Evolutionary conservation across 1,284 basidiomycete genomes (phyloP).

Genomic region (Retiboletus fuscus): DNA sequence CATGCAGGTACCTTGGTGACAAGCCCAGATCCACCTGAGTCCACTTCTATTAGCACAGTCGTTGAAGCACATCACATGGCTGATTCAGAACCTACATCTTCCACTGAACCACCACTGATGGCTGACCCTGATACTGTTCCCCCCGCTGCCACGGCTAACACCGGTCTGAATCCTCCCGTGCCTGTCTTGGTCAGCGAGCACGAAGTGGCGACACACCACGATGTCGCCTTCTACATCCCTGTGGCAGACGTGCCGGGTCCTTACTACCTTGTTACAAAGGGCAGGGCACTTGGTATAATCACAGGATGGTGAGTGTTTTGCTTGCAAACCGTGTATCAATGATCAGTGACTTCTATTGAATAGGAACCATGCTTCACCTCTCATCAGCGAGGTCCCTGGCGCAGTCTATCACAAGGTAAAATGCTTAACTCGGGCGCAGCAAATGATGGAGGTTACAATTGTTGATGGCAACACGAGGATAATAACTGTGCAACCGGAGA

Average conservation of each 20-base stretch:
- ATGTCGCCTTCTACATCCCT: background rate
- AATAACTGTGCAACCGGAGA: background rate
- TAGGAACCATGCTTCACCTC: constrained; percentile 1
- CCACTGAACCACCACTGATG: background rate
- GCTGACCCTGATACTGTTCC: background rate
- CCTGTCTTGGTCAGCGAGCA: background rate
- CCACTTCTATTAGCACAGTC: background rate
- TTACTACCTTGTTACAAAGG: constrained; percentile 1
- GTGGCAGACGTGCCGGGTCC: background rate
- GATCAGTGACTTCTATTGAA: background rate
- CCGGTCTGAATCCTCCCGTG: background rate
- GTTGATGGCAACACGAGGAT: background rate
- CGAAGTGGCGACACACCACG: background rate
- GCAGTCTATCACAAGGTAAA: background rate
- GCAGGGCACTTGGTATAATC: background rate
- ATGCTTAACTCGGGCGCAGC: background rate
- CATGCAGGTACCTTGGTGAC: background rate
- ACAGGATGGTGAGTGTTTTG: background rate
- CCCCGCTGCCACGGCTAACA: background rate
- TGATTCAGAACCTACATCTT: background rate
- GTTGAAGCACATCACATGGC: background rate
- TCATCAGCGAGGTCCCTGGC: background rate
- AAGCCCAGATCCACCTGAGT: background rate
- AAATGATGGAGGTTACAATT: background rate
- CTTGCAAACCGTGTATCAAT: background rate